Evolutionary conservation across 106 monocot genomes (phyloP).

Genomic region (Dendrobium officinale): DNA sequence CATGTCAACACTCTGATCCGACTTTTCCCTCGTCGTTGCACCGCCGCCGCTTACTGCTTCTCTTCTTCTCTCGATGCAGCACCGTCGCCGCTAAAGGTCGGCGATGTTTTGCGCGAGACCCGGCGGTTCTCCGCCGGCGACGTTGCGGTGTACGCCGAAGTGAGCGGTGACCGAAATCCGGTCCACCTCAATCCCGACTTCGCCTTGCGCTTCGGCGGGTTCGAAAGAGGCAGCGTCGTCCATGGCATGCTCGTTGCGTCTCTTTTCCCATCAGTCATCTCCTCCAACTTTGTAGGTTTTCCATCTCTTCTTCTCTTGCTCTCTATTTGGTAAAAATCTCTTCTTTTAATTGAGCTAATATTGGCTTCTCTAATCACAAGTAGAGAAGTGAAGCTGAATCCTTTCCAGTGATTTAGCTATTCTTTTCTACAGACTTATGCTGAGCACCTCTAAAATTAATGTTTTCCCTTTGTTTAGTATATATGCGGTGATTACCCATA

Average conservation of each 20-base stretch:
- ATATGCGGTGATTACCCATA: too few relatives aligned
- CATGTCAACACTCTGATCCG: conserved; percentile 1
- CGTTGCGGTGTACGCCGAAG: conserved; percentile 42
- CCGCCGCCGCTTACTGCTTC: not conserved
- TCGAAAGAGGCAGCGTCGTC: conserved; percentile 54
- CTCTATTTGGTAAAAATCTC: not conserved
- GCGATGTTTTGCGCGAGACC: conserved; percentile 33
- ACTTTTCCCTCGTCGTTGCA: not conserved
- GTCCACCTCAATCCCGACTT: conserved; percentile 51
- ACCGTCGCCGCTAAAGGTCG: conserved; percentile 26
- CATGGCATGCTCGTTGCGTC: conserved; percentile 93
- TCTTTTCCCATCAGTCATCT: conserved; percentile 72
- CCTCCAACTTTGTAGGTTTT: conserved; percentile 57
- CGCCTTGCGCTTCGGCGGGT: conserved; percentile 39
- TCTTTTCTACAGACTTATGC: too few relatives aligned
- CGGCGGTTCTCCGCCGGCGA: conserved; percentile 51
- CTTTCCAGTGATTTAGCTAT: too few relatives aligned
- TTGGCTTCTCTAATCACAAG: too few relatives aligned
- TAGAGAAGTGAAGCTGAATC: too few relatives aligned
- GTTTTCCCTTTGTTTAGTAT: too few relatives aligned
- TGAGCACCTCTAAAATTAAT: too few relatives aligned
- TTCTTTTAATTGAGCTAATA: too few relatives aligned
- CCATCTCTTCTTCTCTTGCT: not conserved
- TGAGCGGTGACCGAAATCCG: conserved; percentile 75
- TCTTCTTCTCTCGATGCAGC: not conserved